Percentiles rank a stretch among this genome's conserved stretches.
Conservation (phyloP, 192 early-diverging fungal species). For the Dissophora ornata region DNA sequence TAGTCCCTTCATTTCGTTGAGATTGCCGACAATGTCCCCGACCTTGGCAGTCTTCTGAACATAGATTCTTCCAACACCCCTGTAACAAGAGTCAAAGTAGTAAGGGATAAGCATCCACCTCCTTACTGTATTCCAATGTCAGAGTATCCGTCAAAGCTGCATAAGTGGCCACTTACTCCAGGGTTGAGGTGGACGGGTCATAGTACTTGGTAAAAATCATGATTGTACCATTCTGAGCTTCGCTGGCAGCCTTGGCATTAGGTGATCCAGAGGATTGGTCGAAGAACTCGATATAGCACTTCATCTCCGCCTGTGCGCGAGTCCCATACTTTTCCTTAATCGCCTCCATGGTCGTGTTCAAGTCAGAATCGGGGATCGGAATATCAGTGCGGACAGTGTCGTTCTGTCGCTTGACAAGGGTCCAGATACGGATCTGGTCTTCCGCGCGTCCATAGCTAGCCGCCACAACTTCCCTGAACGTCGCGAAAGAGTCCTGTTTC, state of each 20-base stretch:
- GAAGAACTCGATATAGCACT: conserved; percentile 52
- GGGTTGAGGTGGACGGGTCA: conserved; percentile 67
- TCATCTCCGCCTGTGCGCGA: conserved; percentile 45
- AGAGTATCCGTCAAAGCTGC: too few relatives aligned
- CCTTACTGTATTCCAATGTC: too few relatives aligned
- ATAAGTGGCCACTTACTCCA: conserved; percentile 68
- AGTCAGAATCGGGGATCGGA: conserved; percentile 67
- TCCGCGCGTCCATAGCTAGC: conserved; percentile 55
- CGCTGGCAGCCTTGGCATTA: conserved; percentile 25
- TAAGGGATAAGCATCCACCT: too few relatives aligned
- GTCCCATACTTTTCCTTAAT: conserved; percentile 47
- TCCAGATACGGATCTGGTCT: conserved; percentile 84
- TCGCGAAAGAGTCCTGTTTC: conserved; percentile 67
- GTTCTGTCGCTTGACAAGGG: conserved; percentile 89
- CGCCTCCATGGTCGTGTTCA: conserved; percentile 53
- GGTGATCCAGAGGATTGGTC: conserved; percentile 19
- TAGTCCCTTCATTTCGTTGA: conserved; percentile 67
- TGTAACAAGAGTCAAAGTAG: not conserved
- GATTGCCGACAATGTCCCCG: conserved; percentile 65
- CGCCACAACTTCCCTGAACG: conserved; percentile 66
- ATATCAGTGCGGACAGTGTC: conserved; percentile 87
- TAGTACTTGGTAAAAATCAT: conserved; percentile 91
- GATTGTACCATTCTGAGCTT: conserved; percentile 35
- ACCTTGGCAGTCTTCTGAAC: conserved; percentile 65
- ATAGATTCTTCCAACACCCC: conserved; percentile 69